These are phyloP conservation scores for Lipomyces spencermartinsiae DNA, from an alignment of 805 yeast genomes.

Conservation along the genomic window DNA sequence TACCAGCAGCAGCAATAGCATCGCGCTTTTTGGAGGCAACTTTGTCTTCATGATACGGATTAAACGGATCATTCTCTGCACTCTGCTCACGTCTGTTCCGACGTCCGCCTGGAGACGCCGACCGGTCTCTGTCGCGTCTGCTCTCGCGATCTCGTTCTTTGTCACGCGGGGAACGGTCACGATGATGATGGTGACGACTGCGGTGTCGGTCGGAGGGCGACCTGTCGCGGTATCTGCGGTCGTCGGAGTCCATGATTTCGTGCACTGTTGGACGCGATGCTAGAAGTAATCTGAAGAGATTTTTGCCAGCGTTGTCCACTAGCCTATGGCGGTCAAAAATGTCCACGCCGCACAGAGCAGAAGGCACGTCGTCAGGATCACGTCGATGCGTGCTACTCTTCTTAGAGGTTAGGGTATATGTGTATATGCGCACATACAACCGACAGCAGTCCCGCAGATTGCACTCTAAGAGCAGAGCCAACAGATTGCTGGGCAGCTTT, in stretches of 20 bases:
- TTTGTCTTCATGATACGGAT: conserved; percentile 9
- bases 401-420: not conserved
- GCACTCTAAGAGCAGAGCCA: too few species aligned
- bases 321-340: not conserved
- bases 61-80: not conserved
- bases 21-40: conserved; percentile 37
- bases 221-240: conserved; percentile 8
- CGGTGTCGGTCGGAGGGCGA: conserved; percentile 11
- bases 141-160: conserved; percentile 33
- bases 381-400: not conserved
- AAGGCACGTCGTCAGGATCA: not conserved
- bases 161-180: conserved; percentile 15
- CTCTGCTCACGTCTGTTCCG: not conserved
- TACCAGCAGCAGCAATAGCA: conserved; percentile 42
- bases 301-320: not conserved
- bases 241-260: conserved; percentile 6
- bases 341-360: not conserved
- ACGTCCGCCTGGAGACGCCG: conserved; percentile 22
- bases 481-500: not conserved
- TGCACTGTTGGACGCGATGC: not conserved
- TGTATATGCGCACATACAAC: too few species aligned
- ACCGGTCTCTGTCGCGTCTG: conserved; percentile 33
- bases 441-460: too few species aligned
- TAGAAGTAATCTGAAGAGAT: not conserved
- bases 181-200: conserved; percentile 10